Evolutionary conservation across 805 yeast species (phyloP).

Genomic region (Debaryomyces hansenii): DNA sequence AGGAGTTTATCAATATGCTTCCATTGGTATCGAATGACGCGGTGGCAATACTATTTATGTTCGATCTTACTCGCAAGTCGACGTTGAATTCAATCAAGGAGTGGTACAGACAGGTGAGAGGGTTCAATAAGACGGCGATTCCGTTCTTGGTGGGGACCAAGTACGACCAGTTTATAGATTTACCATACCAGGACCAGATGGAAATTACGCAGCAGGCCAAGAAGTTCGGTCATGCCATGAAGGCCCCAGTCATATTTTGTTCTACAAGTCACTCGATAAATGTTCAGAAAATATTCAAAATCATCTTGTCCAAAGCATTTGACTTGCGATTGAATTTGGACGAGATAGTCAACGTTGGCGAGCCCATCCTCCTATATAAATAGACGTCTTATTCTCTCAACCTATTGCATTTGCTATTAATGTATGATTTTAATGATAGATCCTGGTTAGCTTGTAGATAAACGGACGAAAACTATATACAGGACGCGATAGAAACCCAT

Average conservation of each 20-base stretch:
- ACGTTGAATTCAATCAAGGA: constrained; percentile 87
- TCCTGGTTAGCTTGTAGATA: background rate
- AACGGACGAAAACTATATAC: background rate
- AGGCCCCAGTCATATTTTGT: constrained; percentile 79
- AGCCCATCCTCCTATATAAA: constrained; percentile 78
- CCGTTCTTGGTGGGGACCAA: constrained; percentile 93
- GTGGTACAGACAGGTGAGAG: constrained; percentile 92
- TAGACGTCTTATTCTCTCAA: constrained; percentile 5
- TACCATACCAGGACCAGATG: constrained; percentile 76
- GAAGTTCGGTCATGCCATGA: constrained; percentile 86
- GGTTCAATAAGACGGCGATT: constrained; percentile 85
- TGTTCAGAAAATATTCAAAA: constrained; percentile 90
- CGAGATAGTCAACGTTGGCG: constrained; percentile 84
- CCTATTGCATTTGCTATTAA: background rate
- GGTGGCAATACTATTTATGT: constrained; percentile 85
- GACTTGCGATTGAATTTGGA: constrained; percentile 81
- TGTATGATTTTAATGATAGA: background rate
- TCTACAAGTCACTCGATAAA: constrained; percentile 92
- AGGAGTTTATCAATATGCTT: constrained; percentile 92
- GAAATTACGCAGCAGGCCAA: constrained; percentile 82
- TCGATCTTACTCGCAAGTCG: constrained; percentile 81
- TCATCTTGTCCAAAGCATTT: constrained; percentile 86
- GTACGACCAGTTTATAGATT: constrained; percentile 80
- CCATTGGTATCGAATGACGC: constrained; percentile 92
- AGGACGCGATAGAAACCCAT: background rate